Conservation (phyloP, 208 protist genomes). For the Crithidia expoeki region DNA sequence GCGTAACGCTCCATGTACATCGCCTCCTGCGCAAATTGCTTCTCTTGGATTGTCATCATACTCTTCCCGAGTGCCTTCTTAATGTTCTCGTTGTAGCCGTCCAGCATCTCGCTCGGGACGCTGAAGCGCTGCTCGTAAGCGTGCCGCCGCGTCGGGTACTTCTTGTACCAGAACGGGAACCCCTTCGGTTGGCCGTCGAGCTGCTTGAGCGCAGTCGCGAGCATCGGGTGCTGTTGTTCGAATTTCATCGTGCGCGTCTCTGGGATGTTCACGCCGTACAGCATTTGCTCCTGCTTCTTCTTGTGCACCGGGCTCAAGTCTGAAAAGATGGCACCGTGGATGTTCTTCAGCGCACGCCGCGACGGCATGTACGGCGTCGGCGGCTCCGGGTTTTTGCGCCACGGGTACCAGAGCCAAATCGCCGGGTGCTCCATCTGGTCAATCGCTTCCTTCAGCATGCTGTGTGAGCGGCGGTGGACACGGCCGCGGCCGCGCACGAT, state of each 20-base stretch:
- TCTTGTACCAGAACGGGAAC: constrained; percentile 94
- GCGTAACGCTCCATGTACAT: constrained; percentile 94
- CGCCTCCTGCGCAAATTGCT: constrained; percentile 88
- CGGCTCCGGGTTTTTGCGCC: constrained; percentile 91
- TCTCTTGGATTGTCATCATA: constrained; percentile 91
- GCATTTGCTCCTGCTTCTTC: constrained; percentile 89
- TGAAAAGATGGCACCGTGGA: constrained; percentile 86
- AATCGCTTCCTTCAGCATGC: constrained; percentile 80
- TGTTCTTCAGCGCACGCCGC: constrained; percentile 88
- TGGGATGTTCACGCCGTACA: constrained; percentile 88
- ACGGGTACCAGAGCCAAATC: constrained; percentile 94
- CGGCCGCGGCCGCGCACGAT: constrained; percentile 85
- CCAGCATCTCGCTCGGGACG: constrained; percentile 89
- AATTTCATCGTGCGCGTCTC: constrained; percentile 79
- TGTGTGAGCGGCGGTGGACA: constrained; percentile 81
- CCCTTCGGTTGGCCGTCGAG: constrained; percentile 84
- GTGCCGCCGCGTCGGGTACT: constrained; percentile 91
- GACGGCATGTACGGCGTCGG: constrained; percentile 89
- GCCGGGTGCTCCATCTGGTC: constrained; percentile 88
- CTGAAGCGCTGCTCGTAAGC: constrained; percentile 91
- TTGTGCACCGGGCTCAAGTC: constrained; percentile 87
- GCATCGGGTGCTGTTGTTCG: constrained; percentile 84
- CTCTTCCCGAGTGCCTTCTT: constrained; percentile 73
- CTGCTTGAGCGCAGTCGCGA: constrained; percentile 74
- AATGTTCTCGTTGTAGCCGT: constrained; percentile 84